A percentile compares a stretch with the other conserved stretches of the same genome.
These are phyloP conservation scores for Trichoderma gamsii DNA, from an alignment of 495 filamentous ascomycete species.

Conservation along the genomic window DNA sequence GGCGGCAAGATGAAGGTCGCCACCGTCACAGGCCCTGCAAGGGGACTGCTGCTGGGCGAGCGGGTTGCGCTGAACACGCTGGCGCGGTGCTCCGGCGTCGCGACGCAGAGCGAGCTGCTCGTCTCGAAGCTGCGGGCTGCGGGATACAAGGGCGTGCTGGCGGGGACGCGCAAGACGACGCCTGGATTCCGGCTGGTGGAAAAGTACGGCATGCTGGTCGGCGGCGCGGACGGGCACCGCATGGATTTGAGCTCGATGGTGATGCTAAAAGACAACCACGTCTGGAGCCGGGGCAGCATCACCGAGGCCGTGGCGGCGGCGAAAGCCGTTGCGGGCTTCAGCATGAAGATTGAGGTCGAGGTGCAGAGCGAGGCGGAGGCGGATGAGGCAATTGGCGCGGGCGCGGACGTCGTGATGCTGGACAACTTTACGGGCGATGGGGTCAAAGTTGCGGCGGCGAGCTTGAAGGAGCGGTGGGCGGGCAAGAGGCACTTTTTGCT, in stretches of 20 bases:
- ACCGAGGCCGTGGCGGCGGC: constrained; percentile 76
- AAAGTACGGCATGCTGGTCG: constrained; percentile 95
- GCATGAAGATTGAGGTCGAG: constrained; percentile 93
- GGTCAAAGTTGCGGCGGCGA: constrained; percentile 61
- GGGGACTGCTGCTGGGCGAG: constrained; percentile 84
- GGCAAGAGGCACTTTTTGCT: constrained; percentile 64
- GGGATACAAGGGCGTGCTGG: constrained; percentile 78
- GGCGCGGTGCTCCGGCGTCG: constrained; percentile 87
- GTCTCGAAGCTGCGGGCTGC: constrained; percentile 46
- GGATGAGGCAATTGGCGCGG: constrained; percentile 81
- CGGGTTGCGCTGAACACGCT: constrained; percentile 88
- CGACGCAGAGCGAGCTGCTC: constrained; percentile 56
- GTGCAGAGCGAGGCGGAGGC: constrained; percentile 81
- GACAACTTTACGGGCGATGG: constrained; percentile 85
- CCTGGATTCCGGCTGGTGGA: constrained; percentile 93
- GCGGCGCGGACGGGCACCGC: constrained; percentile 83
- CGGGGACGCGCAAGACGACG: constrained; percentile 93
- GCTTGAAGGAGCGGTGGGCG: constrained; percentile 70
- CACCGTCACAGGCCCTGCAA: constrained; percentile 78
- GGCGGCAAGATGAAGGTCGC: constrained; percentile 56
- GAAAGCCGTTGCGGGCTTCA: constrained; percentile 78
- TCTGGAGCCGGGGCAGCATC: constrained; percentile 84
- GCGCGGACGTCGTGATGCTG: constrained; percentile 93
- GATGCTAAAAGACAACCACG: constrained; percentile 98
- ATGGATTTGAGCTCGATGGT: constrained; percentile 91